Evolutionary conservation across 768 basidiomycete genomes (phyloP).

Genomic region (Psilocybe tampanensis): DNA sequence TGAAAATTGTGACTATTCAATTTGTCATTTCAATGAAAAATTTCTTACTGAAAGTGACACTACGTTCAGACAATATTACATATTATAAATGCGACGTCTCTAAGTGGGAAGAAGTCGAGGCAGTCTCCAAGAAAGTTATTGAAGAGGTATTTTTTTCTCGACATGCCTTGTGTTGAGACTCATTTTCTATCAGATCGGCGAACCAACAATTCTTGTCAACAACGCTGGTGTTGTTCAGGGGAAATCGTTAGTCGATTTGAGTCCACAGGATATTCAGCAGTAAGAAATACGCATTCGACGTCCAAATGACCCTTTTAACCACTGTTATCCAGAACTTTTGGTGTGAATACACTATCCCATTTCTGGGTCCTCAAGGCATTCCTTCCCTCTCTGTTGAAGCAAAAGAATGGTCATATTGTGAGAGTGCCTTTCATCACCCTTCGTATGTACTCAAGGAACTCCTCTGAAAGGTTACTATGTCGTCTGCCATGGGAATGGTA

Average conservation of each 20-base stretch:
- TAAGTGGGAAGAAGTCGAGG: constrained; percentile 82
- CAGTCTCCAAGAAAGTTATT: constrained; percentile 68
- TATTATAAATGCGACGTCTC: constrained; percentile 94
- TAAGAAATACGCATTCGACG: constrained; percentile 29
- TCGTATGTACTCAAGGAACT: constrained; percentile 14
- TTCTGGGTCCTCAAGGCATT: constrained; percentile 95
- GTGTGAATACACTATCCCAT: constrained; percentile 85
- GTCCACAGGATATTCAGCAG: constrained; percentile 79
- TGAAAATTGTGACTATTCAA: constrained; percentile 65
- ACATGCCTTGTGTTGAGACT: background rate
- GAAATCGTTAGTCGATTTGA: constrained; percentile 80
- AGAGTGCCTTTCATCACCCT: constrained; percentile 25
- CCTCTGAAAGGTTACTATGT: constrained; percentile 63
- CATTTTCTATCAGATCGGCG: constrained; percentile 64
- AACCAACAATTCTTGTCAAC: constrained; percentile 90
- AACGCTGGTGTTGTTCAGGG: constrained; percentile 96
- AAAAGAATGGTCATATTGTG: constrained; percentile 84
- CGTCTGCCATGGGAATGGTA: constrained; percentile 73
- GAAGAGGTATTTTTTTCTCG: constrained; percentile 61
- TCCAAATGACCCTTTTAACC: too few species aligned
- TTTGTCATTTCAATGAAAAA: too few species aligned
- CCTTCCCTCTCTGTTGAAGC: constrained; percentile 82
- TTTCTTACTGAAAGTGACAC: background rate
- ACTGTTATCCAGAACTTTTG: constrained; percentile 70
- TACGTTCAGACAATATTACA: constrained; percentile 64